Base-by-base conservation (phyloP, 129 eudicot species). In the Tanacetum coccineum region DNA sequence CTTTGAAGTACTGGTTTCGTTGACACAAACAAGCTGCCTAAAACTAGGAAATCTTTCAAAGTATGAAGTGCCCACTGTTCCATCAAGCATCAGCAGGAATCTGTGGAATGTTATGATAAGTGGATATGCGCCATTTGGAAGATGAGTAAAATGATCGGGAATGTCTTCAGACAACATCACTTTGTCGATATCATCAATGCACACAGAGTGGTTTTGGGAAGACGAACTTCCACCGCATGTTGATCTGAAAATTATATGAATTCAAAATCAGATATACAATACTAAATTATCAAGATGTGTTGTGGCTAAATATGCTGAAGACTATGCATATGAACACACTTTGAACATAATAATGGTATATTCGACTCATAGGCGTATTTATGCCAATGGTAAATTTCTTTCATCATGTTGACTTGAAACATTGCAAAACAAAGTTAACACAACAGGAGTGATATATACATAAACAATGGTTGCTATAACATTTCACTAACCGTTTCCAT, bases 71-170 rank as follows among this genome's bases (percentile, higher is more conserved):
- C 87, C 92, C 1, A 90, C 60, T 12, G 91, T 84, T 26, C 97
- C 92, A 66, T 90, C 97, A 4, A 90, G 97, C 97, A 90, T 90
- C 74, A 90, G 61, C 25, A 90, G 44, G 56, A 90, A 87, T 49
- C 83, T 90, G 15, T 74, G 86, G 48, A 87, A 84, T 13, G 97
- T 90, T 50, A 90, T 70, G 13, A 90, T 79, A 32, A 90, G 91
- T 19, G 97, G 97, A 78, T 84, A 90, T 3, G n/a, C 51, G 4
- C 72, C 64, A 3, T 67, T 70, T 26, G 80, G 78, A 51, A 84
- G 76, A 21, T 80, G 72, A 58, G 79, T 18, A 52, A 90, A 82
- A 28, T 92, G 70, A 65, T 90, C 84, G 0, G 89, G 87, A 15
- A 84, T 74, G 14, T 81, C 87, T 51, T 64, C 74, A 42, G 80